A percentile compares a stretch with the other conserved stretches of the same genome.
phyloP scores from a whole-genome alignment of 2,329 filamentous ascomycete genomes.

The Scedosporium dehoogii region DNA sequence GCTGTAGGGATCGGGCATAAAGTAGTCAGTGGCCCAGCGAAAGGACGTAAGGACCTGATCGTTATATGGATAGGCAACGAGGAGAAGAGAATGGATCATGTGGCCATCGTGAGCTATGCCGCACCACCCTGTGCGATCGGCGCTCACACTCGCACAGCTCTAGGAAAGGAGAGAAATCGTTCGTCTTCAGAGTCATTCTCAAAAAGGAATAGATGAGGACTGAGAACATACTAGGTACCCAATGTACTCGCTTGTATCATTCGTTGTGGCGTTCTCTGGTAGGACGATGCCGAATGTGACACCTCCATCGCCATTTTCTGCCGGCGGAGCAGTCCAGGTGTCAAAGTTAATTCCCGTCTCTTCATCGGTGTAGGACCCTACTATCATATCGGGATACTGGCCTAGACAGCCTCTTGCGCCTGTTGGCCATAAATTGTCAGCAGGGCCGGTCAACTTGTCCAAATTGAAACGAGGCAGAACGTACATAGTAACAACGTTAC shows the following conservation, averaged over 20 bases:
- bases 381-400: constrained; percentile 1
- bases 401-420: not conserved
- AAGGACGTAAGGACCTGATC: constrained; percentile 46
- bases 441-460: too few species aligned
- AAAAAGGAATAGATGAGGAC: not conserved
- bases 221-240: constrained; percentile 39
- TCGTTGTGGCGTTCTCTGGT: constrained; percentile 35
- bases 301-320: not conserved
- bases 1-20: constrained; percentile 45
- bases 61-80: constrained; percentile 47
- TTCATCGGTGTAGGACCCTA: not conserved
- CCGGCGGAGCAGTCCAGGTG: constrained; percentile 1
- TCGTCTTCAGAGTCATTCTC: too few species aligned
- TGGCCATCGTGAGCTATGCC: constrained; percentile 41
- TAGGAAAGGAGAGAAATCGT: not conserved
- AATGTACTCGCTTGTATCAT: constrained; percentile 45
- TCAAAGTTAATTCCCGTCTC: constrained; percentile 1
- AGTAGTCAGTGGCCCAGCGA: constrained; percentile 48
- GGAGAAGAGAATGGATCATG: constrained; percentile 49
- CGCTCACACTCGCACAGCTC: constrained; percentile 7
- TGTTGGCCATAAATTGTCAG: not conserved
- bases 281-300: constrained; percentile 45
- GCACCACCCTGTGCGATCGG: constrained; percentile 42
- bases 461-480: too few species aligned
- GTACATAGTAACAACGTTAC: too few species aligned